Percentiles rank a stretch among this genome's conserved stretches.
These are phyloP conservation scores for Pseudogymnoascus sp. DNA, from an alignment of 2,329 filamentous ascomycete genomes.

Conservation along the genomic window DNA sequence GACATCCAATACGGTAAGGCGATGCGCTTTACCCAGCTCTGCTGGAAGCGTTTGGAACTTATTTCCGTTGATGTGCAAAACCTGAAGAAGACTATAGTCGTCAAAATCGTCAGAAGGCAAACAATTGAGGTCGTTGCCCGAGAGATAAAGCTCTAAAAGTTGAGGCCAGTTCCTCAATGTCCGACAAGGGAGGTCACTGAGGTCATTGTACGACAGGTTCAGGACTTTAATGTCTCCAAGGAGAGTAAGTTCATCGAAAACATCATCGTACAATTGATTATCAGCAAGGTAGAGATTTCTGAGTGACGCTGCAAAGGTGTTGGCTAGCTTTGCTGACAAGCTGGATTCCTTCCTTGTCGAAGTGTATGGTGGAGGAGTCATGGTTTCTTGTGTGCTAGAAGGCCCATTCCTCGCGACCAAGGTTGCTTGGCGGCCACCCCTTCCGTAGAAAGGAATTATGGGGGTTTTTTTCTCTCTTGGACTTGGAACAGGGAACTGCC, in stretches of 20 bases:
- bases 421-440: constrained; percentile 77
- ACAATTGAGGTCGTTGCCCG: constrained; percentile 87
- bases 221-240: constrained; percentile 78
- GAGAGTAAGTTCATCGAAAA: constrained; percentile 83
- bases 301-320: constrained; percentile 83
- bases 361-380: constrained; percentile 41
- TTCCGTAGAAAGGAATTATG: constrained; percentile 71
- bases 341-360: constrained; percentile 78
- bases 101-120: constrained; percentile 91
- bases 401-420: constrained; percentile 62
- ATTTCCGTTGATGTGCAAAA: constrained; percentile 93
- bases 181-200: constrained; percentile 85
- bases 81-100: constrained; percentile 77
- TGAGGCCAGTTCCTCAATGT: constrained; percentile 86
- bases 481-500: constrained; percentile 62
- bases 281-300: constrained; percentile 83
- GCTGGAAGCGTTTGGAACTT: constrained; percentile 95
- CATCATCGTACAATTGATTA: constrained; percentile 88
- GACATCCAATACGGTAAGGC: constrained; percentile 88
- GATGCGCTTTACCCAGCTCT: constrained; percentile 88
- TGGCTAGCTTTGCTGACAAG: constrained; percentile 68
- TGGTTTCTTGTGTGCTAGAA: constrained; percentile 32
- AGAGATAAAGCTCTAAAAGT: constrained; percentile 85
- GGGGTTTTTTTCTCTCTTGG: constrained; percentile 70
- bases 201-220: constrained; percentile 90